These are phyloP conservation scores for Rhamnella rubrinervis DNA, from an alignment of 331 rosid genomes.

Conservation along the genomic window DNA sequence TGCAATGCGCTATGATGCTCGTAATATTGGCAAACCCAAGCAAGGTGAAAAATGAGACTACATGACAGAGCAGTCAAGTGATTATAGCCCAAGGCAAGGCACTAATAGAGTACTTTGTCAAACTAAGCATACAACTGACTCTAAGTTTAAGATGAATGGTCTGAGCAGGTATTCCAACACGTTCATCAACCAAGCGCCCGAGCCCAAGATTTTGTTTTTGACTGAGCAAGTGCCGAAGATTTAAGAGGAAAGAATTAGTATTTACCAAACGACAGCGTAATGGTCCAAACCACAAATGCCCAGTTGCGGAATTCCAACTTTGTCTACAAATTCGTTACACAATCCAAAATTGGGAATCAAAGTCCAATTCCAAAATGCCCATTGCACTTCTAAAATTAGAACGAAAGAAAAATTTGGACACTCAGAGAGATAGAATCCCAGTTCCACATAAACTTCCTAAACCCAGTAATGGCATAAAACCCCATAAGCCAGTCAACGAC, in stretches of 20 bases:
- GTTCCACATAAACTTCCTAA: slow-evolving; percentile 5
- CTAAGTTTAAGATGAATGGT: too few relatives aligned
- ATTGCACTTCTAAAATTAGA: neutral
- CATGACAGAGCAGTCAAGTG: too few relatives aligned
- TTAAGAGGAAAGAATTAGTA: neutral
- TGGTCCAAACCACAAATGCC: slow-evolving; percentile 9
- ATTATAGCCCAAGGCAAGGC: too few relatives aligned
- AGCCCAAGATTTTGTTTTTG: too few relatives aligned
- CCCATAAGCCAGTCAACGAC: slow-evolving; percentile 10
- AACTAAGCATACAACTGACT: too few relatives aligned
- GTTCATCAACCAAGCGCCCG: neutral
- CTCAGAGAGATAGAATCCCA: neutral
- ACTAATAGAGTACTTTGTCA: too few relatives aligned
- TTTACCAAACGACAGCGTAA: neutral
- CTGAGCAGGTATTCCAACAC: neutral
- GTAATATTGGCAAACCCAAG: too few relatives aligned
- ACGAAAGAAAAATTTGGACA: neutral
- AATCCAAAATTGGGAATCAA: slow-evolving; percentile 1
- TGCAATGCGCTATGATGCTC: too few relatives aligned
- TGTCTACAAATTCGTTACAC: neutral
- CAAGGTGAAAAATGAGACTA: too few relatives aligned
- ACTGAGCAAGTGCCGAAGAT: neutral
- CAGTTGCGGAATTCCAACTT: slow-evolving; percentile 9
- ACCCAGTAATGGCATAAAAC: slow-evolving; percentile 1
- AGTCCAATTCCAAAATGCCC: neutral